These are phyloP conservation scores for Dentipellis sp. DNA, from an alignment of 768 basidiomycete species.

Conservation along the genomic window DNA sequence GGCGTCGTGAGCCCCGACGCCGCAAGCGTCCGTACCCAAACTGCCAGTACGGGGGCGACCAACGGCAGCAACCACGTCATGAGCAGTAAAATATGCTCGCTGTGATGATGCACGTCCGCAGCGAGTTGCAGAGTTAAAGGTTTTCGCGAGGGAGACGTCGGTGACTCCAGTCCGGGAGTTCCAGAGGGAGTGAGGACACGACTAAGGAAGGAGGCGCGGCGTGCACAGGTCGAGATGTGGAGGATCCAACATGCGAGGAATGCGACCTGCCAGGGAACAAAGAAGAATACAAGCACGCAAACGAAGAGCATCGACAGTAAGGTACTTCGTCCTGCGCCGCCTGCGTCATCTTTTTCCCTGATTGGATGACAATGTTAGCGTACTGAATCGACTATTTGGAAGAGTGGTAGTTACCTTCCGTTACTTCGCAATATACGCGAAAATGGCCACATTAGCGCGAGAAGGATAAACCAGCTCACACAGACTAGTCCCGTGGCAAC, in stretches of 20 bases:
- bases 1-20: slow-evolving; percentile 72
- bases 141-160: background rate
- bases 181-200: slow-evolving; percentile 4
- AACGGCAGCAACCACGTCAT: slow-evolving; percentile 79
- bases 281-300: slow-evolving; percentile 53
- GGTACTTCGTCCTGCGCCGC: slow-evolving; percentile 16
- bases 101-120: slow-evolving; percentile 29
- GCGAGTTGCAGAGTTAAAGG: background rate
- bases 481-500: slow-evolving; percentile 57
- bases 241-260: slow-evolving; percentile 80
- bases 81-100: slow-evolving; percentile 56
- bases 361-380: background rate
- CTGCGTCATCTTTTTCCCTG: slow-evolving; percentile 19
- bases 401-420: slow-evolving; percentile 12
- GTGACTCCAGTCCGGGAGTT: background rate
- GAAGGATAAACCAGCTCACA: slow-evolving; percentile 47
- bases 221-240: slow-evolving; percentile 58
- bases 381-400: background rate
- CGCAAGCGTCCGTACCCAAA: slow-evolving; percentile 83
- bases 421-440: slow-evolving; percentile 20
- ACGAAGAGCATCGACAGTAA: slow-evolving; percentile 51
- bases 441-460: slow-evolving; percentile 37
- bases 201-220: slow-evolving; percentile 8
- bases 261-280: slow-evolving; percentile 91
- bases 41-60: slow-evolving; percentile 66